Evolutionary conservation across 192 early-diverging fungal genomes (phyloP), one percentile per base, ranked within the genome.

Genomic region (Coemansia reversa): DNA sequence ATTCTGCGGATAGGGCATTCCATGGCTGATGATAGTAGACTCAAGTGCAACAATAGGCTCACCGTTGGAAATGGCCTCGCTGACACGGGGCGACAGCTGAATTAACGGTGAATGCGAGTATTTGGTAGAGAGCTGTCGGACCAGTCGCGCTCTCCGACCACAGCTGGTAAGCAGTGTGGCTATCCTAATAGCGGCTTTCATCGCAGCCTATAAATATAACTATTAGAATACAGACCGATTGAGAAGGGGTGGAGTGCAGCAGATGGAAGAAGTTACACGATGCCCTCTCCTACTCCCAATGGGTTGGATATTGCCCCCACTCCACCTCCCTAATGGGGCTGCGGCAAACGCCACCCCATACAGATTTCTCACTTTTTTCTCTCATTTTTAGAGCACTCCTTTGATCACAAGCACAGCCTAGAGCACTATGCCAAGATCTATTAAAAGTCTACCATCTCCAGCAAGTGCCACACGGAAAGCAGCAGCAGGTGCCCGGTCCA

Each of bases 1-100:
- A 81, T 98, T 98, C 48, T 89, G 86, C 22, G 94, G 94, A 76
- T 91, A 94, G 8, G 94, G 94, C 92, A 98, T 94, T 24, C 92
- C 96, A 75, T 98, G 96, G 65, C 90, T 91, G 66, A 98, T 95
- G 62, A 98, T 97, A 18, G 94, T 97, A 0, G 92, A 93, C 73
- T 98, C 94, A 7, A 97, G 79, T 0, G 95, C 95, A 25, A 97
- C 95, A 3, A 97, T 85, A 2, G 93, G 93, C 52, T 72, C 74
- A 24, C 82, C 75, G 18, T 75, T 58, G 9, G 56, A 55, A n/a
- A 97, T 74, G 0, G 95, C 92, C 32, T 69, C 66, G 2, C 54
- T 54, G 29, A 81, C 74, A 8, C 52, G 63, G 5, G 73, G 56
- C 39, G 79, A 71, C 3, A 76, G 23, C 4, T 28, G 42, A 20